Base-by-base conservation (phyloP, 2,329 filamentous ascomycete genomes). In the Aspergillus sp. region DNA sequence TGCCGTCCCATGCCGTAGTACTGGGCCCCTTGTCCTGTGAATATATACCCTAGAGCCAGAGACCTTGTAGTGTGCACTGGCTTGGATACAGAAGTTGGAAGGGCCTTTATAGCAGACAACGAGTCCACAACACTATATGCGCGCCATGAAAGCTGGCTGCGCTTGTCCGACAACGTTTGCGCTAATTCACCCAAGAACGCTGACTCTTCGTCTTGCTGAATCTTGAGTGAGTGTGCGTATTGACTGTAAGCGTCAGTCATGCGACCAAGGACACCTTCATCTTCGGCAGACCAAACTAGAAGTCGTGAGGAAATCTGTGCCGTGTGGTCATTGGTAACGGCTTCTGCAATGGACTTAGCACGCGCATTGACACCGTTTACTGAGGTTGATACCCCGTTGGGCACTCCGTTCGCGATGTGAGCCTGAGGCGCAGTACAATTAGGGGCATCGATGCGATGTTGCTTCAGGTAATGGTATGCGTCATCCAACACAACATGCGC, bases 11-110 rank as follows among this genome's bases (percentile, higher is more conserved):
- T 77, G 0, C 56, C 55, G 42, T 65, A 58, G 55, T 72, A 77
- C 49, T 77, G 74, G 12, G 75, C 75, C 4, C 75, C 75, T 54
- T 77, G 75, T 0, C 75, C 75, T 2, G 75, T 76, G 56, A 77
- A 77, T n/a, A 77, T 66, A 55, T 75, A 77, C 10, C 62, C 70
- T 7, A 77, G 47, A 12, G 32, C 32, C 12, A 36, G 32, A 14
- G 32, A 36, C 32, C 32, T 36, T 9, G 10, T 36, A 11, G 12
- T 36, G 11, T 36, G 32, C 4, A 58, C 58, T 1, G 61, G 57
- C 12, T 51, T 31, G 14, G 52, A 18, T 14, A 42, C 4, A 3
- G 29, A 7, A 24, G n/a, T 16, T 11, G 9, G 32, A 16, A 46
- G 42, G 18, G 16, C 4, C 18, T 46, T 20, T 5, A 46, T 16